phyloP scores from a whole-genome alignment of 192 early-diverging fungal genomes.

The Coemansia sp. region DNA sequence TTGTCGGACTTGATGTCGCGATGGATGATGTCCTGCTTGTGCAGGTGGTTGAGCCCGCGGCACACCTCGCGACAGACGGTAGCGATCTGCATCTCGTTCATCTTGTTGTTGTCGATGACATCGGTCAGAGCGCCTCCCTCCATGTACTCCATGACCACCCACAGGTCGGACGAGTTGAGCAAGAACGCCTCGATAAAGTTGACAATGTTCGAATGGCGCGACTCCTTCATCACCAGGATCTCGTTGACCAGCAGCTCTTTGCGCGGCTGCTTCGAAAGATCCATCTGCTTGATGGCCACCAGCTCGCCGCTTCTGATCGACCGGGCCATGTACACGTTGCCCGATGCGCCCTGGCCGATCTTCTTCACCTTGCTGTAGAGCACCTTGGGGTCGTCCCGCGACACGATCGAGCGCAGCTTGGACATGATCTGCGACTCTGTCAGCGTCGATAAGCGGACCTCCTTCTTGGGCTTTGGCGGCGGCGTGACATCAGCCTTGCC shows the following conservation, averaged over 20 bases:
- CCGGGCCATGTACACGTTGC: conserved; percentile 94
- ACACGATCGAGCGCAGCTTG: conserved; percentile 83
- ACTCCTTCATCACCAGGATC: conserved; percentile 92
- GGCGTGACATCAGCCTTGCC: conserved; percentile 46
- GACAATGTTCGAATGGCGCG: conserved; percentile 92
- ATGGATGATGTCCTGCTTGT: conserved; percentile 82
- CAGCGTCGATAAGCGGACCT: conserved; percentile 83
- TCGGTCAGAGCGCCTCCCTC: conserved; percentile 97
- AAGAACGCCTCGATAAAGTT: conserved; percentile 94
- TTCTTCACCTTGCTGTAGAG: conserved; percentile 94
- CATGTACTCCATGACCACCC: conserved; percentile 99
- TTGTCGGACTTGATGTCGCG: conserved; percentile 91
- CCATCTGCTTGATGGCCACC: conserved; percentile 95
- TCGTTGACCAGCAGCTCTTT: conserved; percentile 92
- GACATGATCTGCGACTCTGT: conserved; percentile 95
- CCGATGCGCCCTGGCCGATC: conserved; percentile 97
- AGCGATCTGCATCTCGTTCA: conserved; percentile 94
- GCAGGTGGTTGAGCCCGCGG: conserved; percentile 77
- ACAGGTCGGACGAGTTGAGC: conserved; percentile 77
- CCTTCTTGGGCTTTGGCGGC: conserved; percentile 61
- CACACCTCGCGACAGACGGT: conserved; percentile 83
- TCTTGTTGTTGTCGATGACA: conserved; percentile 89
- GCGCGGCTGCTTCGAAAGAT: conserved; percentile 78
- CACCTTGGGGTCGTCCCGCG: conserved; percentile 82
- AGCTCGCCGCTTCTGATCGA: conserved; percentile 66